Conservation (phyloP, 78 protist species). For the Speleostelium caveatum region DNA sequence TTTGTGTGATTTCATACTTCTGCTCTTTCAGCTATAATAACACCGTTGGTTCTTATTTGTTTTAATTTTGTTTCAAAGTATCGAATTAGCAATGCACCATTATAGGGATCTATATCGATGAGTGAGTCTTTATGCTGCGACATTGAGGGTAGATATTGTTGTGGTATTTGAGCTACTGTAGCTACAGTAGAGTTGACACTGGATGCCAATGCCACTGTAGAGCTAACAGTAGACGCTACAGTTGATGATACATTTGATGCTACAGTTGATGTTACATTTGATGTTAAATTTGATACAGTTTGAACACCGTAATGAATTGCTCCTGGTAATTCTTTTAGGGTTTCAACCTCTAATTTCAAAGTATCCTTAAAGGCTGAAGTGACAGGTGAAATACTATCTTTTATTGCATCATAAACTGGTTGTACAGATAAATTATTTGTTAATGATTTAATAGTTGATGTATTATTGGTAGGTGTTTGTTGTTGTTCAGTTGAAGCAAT, state of each 20-base stretch:
- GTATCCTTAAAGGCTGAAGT: slow-evolving; percentile 20
- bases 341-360: slow-evolving; percentile 40
- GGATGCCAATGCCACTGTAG: too few relatives aligned
- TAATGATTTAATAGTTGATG: not conserved
- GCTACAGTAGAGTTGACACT: slow-evolving; percentile 9
- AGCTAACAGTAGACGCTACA: not conserved
- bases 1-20: slow-evolving; percentile 3
- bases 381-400: slow-evolving; percentile 26
- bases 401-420: slow-evolving; percentile 59
- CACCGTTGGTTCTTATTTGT: slow-evolving; percentile 49
- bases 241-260: not conserved
- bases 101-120: slow-evolving; percentile 41
- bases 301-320: not conserved
- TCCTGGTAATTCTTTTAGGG: slow-evolving; percentile 30
- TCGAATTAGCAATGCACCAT: slow-evolving; percentile 51
- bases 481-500: slow-evolving; percentile 11
- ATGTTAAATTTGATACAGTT: not conserved
- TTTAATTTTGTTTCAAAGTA: slow-evolving; percentile 50
- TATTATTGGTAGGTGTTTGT: not conserved
- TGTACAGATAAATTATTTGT: not conserved
- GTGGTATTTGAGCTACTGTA: too few relatives aligned
- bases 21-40: slow-evolving; percentile 36
- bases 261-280: slow-evolving; percentile 17
- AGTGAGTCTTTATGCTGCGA: slow-evolving; percentile 46
- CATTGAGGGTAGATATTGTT: slow-evolving; percentile 24